phyloP scores from a whole-genome alignment of 805 yeast genomes.

The Zygotorulaspora florentina region DNA sequence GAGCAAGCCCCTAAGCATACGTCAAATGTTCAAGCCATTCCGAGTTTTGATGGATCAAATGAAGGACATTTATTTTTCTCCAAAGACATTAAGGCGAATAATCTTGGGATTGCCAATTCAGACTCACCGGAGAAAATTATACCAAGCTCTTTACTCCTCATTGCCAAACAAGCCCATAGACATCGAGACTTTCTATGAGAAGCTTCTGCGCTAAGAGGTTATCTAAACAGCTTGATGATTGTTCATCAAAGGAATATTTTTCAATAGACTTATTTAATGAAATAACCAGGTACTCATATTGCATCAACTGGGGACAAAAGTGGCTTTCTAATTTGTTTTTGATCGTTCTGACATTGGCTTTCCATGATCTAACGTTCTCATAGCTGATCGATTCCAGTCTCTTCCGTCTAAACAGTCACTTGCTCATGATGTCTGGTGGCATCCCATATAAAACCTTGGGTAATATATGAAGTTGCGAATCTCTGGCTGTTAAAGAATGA shows the following conservation, averaged over 20 bases:
- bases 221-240: background rate
- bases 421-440: no score
- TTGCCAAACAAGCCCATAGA: slow-evolving; percentile 42
- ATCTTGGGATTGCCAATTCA: slow-evolving; percentile 42
- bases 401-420: no score
- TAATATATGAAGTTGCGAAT: background rate
- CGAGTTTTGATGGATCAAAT: slow-evolving; percentile 39
- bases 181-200: slow-evolving; percentile 17
- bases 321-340: no score
- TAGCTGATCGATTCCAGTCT: no score
- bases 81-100: slow-evolving; percentile 38
- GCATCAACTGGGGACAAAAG: no score
- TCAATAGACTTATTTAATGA: no score
- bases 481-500: no score
- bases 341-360: no score
- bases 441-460: no score
- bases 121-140: slow-evolving; percentile 46
- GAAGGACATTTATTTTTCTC: slow-evolving; percentile 41
- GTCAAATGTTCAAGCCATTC: slow-evolving; percentile 48
- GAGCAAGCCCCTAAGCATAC: slow-evolving; percentile 44
- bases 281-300: no score
- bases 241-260: no score
- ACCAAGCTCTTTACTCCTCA: slow-evolving; percentile 49
- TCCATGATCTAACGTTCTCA: no score
- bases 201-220: slow-evolving; percentile 8